Conservation (phyloP, 108 stramenopile species). For the Cyclotella kingstonii region DNA sequence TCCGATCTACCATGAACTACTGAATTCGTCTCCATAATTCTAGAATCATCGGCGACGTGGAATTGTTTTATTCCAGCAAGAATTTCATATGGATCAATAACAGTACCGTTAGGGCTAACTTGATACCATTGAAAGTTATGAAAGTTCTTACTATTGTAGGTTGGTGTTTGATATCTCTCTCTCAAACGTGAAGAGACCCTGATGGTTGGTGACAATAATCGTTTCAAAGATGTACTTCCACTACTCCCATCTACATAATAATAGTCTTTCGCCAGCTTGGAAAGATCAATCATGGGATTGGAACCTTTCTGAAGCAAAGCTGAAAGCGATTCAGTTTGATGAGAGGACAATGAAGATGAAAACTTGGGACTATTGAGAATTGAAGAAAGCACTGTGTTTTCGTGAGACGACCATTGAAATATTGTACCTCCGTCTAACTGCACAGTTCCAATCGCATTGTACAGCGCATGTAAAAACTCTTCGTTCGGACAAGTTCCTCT, state of each 20-base stretch:
- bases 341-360: constrained; percentile 24
- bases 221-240: constrained; percentile 53
- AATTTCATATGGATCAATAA: constrained; percentile 45
- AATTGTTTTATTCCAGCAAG: constrained; percentile 19
- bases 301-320: constrained; percentile 32
- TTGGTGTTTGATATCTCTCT: constrained; percentile 33
- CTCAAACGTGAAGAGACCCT: constrained; percentile 31
- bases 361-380: constrained; percentile 18
- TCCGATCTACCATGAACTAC: too few species aligned
- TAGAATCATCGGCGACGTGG: constrained; percentile 10
- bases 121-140: constrained; percentile 52
- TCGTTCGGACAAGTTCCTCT: constrained; percentile 29
- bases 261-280: constrained; percentile 31
- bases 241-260: constrained; percentile 54
- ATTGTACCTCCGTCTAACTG: constrained; percentile 36
- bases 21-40: background rate
- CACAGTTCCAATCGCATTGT: constrained; percentile 13
- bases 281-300: constrained; percentile 46
- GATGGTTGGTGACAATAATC: constrained; percentile 42
- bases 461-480: constrained; percentile 38
- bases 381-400: constrained; percentile 43
- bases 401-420: constrained; percentile 53
- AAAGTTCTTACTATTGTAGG: constrained; percentile 49
- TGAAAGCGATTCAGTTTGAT: constrained; percentile 23
- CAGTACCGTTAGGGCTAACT: constrained; percentile 16